Conservation (phyloP, 176 grass and related monocot genomes). For the Oryza punctata region DNA sequence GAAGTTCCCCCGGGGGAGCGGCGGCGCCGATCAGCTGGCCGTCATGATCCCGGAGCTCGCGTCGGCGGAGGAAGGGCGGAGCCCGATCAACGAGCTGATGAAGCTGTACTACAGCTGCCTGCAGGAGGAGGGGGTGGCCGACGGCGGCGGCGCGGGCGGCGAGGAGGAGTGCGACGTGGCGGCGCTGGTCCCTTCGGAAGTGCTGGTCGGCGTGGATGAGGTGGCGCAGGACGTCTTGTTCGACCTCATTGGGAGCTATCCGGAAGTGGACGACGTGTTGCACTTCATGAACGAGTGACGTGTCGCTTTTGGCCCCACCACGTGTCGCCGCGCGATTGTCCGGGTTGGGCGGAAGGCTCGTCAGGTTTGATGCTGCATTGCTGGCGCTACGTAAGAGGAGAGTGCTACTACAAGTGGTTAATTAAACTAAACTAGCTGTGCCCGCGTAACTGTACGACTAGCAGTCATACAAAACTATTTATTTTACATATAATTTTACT, state of each 20-base stretch:
- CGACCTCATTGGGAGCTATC: slow-evolving; percentile 35
- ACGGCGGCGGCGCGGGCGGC: background rate
- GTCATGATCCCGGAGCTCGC: slow-evolving; percentile 23
- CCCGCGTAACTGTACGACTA: no score
- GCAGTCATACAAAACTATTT: no score
- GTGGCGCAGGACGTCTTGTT: slow-evolving; percentile 37
- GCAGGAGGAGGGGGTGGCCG: background rate
- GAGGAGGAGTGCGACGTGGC: background rate
- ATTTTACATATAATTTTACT: no score
- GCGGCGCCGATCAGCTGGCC: background rate
- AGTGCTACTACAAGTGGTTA: no score
- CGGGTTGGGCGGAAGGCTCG: background rate
- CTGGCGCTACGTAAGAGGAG: no score
- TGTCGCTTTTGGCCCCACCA: background rate
- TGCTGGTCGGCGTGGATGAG: slow-evolving; percentile 9
- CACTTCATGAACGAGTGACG: background rate
- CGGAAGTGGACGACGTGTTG: background rate
- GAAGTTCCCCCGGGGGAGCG: background rate
- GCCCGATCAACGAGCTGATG: slow-evolving; percentile 41
- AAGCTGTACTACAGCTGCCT: slow-evolving; percentile 34
- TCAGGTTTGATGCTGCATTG: background rate
- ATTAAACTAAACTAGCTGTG: no score
- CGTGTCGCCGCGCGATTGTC: background rate
- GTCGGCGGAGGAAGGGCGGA: background rate
- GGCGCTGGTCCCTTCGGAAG: background rate